phyloP scores from a whole-genome alignment of 441 rosid species.

The Oxalis stricta region DNA sequence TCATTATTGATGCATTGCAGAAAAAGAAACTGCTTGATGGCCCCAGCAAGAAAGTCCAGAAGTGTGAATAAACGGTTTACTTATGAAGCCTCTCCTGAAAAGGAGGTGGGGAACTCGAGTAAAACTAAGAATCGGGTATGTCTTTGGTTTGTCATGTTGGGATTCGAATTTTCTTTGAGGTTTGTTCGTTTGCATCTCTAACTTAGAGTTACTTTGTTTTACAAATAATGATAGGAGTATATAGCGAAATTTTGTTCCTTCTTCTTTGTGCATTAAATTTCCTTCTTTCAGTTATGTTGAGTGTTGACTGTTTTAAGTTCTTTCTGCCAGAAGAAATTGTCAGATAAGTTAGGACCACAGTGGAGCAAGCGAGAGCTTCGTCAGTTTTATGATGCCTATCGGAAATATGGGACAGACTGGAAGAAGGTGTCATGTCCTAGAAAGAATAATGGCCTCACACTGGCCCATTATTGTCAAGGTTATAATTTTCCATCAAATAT shows the following conservation, averaged over 20 bases:
- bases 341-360: conserved; percentile 70
- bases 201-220: conserved; percentile 1
- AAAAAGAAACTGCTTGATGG: conserved; percentile 33
- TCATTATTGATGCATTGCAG: conserved; percentile 12
- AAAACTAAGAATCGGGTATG: conserved; percentile 55
- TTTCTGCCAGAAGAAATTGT: conserved; percentile 44
- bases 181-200: background rate
- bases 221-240: background rate
- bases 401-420: conserved; percentile 73
- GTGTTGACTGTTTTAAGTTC: conserved; percentile 9
- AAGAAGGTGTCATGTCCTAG: conserved; percentile 37
- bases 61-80: conserved; percentile 57
- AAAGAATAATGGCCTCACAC: background rate
- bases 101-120: conserved; percentile 31
- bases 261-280: background rate
- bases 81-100: conserved; percentile 51
- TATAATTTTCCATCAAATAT: background rate
- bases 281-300: background rate
- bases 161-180: background rate
- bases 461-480: background rate
- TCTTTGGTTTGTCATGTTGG: background rate
- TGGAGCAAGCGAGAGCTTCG: conserved; percentile 80
- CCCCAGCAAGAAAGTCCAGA: conserved; percentile 58
- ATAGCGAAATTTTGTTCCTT: background rate
- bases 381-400: conserved; percentile 67